Evolutionary conservation across 768 basidiomycete species (phyloP).

Genomic region (Phaeolepiota aurea): DNA sequence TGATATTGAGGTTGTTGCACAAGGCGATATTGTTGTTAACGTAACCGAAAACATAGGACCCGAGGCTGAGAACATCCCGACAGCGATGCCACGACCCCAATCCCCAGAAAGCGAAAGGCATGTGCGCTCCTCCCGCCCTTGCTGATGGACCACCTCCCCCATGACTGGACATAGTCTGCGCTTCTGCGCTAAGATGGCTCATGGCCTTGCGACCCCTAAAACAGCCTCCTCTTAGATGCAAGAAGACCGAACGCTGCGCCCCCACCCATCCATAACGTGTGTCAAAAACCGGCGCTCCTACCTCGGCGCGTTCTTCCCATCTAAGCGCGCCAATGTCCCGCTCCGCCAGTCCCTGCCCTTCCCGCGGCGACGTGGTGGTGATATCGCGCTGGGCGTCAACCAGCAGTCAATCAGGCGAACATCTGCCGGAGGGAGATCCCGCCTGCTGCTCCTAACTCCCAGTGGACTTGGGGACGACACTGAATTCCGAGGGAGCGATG

Average conservation of each 20-base stretch:
- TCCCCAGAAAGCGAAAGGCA: neutral
- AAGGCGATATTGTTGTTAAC: neutral
- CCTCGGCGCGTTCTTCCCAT: neutral
- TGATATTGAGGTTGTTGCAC: constrained; percentile 1
- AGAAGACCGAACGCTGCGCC: neutral
- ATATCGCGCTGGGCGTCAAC: neutral
- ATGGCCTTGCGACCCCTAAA: neutral
- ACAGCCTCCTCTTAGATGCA: neutral
- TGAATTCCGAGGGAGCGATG: no score
- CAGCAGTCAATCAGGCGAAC: neutral
- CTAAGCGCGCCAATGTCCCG: constrained; percentile 18
- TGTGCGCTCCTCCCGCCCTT: neutral
- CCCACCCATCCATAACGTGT: neutral
- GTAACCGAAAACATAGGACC: neutral
- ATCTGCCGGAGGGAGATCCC: neutral
- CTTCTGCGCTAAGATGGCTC: neutral
- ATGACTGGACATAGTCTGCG: neutral
- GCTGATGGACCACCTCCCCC: neutral
- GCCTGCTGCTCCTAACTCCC: neutral
- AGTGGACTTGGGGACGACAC: neutral
- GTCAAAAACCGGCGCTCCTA: neutral
- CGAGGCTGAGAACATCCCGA: no score
- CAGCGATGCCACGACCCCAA: neutral
- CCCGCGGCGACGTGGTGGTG: no score
- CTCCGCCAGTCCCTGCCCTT: neutral